These are phyloP conservation scores for Aureobasidium sp. DNA, from an alignment of 2,329 filamentous ascomycete species.

Conservation along the genomic window DNA sequence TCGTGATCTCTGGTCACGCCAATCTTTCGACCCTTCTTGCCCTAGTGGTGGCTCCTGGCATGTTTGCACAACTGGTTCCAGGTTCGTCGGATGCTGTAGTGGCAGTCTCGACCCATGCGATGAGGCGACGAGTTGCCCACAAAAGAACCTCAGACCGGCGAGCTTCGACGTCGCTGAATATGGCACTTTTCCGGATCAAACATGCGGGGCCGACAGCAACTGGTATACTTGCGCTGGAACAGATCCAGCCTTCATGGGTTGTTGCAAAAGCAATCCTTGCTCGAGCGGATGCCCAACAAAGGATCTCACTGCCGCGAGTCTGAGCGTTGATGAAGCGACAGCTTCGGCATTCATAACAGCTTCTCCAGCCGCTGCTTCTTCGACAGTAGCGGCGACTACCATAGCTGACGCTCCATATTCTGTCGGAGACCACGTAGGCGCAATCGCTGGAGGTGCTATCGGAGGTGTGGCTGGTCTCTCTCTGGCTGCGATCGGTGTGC, in stretches of 20 bases:
- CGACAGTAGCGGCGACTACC: neutral
- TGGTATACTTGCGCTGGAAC: constrained; percentile 10
- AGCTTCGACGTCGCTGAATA: constrained; percentile 5
- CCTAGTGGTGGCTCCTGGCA: constrained; percentile 5
- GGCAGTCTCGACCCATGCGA: constrained; percentile 4
- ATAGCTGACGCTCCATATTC: neutral
- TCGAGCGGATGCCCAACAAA: constrained; percentile 1
- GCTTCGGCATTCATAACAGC: neutral
- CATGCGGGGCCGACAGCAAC: neutral
- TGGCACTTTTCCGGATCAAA: constrained; percentile 6
- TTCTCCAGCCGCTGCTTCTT: neutral
- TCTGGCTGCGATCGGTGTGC: neutral
- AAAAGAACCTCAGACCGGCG: constrained; percentile 1
- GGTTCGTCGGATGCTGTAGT: constrained; percentile 10
- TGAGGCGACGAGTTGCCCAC: neutral
- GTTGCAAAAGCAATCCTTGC: constrained; percentile 7
- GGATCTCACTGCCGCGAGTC: neutral
- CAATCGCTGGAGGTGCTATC: neutral
- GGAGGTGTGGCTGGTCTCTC: neutral
- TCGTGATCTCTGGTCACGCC: neutral
- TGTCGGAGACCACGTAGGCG: neutral
- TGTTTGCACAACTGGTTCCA: constrained; percentile 5
- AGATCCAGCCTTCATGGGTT: constrained; percentile 9
- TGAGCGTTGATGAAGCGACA: neutral
- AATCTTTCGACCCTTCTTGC: constrained; percentile 6